A percentile compares a stretch with the other conserved stretches of the same genome.
Conservation (phyloP, 2,329 filamentous ascomycete species). For the Niveomyces coronatus region DNA sequence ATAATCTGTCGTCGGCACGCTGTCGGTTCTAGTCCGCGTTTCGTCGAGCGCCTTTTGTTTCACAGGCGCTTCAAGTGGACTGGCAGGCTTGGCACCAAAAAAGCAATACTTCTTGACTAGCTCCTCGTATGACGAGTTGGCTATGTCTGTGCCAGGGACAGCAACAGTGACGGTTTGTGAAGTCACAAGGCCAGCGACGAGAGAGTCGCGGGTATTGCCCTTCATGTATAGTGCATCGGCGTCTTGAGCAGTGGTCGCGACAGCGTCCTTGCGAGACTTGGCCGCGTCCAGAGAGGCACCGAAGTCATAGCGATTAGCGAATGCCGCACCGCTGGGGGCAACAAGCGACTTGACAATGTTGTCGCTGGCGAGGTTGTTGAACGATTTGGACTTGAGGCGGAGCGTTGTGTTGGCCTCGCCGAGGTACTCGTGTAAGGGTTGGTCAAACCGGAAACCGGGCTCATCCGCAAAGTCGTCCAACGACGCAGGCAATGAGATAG, state of each 20-base stretch:
- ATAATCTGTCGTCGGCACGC: slow-evolving; percentile 20
- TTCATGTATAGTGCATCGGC: slow-evolving; percentile 51
- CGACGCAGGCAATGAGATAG: slow-evolving; percentile 45
- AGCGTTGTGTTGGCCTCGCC: slow-evolving; percentile 52
- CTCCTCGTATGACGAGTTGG: slow-evolving; percentile 89
- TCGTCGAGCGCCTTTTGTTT: not conserved
- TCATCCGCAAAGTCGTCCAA: slow-evolving; percentile 64
- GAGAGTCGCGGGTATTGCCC: slow-evolving; percentile 26
- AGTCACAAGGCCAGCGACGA: slow-evolving; percentile 18
- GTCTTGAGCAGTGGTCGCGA: slow-evolving; percentile 45
- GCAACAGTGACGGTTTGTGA: slow-evolving; percentile 12
- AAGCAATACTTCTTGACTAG: slow-evolving; percentile 99
- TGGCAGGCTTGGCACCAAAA: slow-evolving; percentile 53
- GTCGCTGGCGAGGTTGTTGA: slow-evolving; percentile 51
- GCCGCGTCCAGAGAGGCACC: slow-evolving; percentile 82
- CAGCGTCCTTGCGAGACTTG: slow-evolving; percentile 55
- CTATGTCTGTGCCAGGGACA: slow-evolving; percentile 39
- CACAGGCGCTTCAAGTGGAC: slow-evolving; percentile 26
- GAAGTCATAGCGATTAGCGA: slow-evolving; percentile 93
- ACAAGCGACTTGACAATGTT: slow-evolving; percentile 42
- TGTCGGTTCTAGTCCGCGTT: slow-evolving; percentile 14
- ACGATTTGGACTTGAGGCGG: slow-evolving; percentile 62
- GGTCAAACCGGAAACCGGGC: slow-evolving; percentile 47
- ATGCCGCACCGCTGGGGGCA: slow-evolving; percentile 58
- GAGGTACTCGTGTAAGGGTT: slow-evolving; percentile 51